Conservation (phyloP, 352 stramenopile species). For the Globisporangium alternatum region DNA sequence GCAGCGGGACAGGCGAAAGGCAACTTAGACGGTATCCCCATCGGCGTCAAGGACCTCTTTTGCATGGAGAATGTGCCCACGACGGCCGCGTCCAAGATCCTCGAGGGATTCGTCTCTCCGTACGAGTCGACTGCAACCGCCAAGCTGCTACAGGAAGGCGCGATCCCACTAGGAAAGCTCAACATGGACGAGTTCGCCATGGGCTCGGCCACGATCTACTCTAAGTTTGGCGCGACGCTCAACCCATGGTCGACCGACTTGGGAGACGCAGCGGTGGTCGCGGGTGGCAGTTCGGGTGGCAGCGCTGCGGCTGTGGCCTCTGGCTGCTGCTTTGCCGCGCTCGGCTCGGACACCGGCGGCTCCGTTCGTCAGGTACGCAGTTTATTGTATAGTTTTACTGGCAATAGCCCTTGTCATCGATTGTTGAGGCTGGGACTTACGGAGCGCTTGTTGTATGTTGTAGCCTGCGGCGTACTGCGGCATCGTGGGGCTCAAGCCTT, state of each 20-base stretch:
- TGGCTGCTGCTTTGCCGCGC: conserved; percentile 88
- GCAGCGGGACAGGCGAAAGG: conserved; percentile 33
- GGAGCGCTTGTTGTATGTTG: neutral
- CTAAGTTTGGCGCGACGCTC: conserved; percentile 78
- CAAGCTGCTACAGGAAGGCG: conserved; percentile 86
- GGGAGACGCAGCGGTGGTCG: conserved; percentile 53
- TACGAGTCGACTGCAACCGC: conserved; percentile 88
- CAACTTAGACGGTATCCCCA: conserved; percentile 93
- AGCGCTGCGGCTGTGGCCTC: conserved; percentile 92
- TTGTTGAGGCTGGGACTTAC: neutral
- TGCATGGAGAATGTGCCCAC: conserved; percentile 89
- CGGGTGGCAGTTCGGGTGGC: conserved; percentile 93
- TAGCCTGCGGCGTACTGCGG: conserved; percentile 94
- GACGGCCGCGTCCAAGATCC: conserved; percentile 88
- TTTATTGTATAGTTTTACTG: neutral
- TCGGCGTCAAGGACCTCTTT: conserved; percentile 97
- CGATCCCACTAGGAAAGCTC: conserved; percentile 94
- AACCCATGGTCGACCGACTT: conserved; percentile 85
- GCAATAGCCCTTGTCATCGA: neutral
- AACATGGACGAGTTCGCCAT: conserved; percentile 99
- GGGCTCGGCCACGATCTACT: conserved; percentile 94
- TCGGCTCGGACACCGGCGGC: conserved; percentile 97
- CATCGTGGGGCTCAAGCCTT: conserved; percentile 96
- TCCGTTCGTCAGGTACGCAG: conserved; percentile 89
- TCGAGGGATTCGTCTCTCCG: conserved; percentile 87